Evolutionary conservation across 768 basidiomycete genomes (phyloP), one percentile per base, ranked within the genome.

Genomic region (Mycena rebaudengoi): DNA sequence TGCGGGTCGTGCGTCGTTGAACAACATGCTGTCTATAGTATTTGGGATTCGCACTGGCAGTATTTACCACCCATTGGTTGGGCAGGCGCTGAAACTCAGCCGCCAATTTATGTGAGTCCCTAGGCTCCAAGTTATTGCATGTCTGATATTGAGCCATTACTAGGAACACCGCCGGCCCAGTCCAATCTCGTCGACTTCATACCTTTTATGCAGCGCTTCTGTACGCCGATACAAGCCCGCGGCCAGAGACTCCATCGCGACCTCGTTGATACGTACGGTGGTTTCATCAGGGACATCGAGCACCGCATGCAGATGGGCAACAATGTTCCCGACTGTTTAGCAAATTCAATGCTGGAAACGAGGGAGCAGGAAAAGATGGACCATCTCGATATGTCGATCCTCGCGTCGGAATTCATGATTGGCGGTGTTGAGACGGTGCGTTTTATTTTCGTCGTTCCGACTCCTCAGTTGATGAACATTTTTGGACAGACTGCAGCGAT

Each of bases 351-450:
- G 29, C 60, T 78, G 10, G 64, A 72, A 21, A 66, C 65, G 5
- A 69, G 65, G 35, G 70, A 73, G 21, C 50, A 72, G 43, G 77
- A 77, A 46, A 69, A 73, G 49, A 60, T 77, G 16, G 73, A 73
- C 46, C 70, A 69, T 65, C 67, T 70, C 46, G 77, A 77, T 58
- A 58, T 76, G 52, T 74, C 72, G 37, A 74, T 78, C 65, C 66
- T 77, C 7, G 67, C 73, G 6, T 62, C 70, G 4, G 77, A 67
- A 1, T 77, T 78, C 52, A 72, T 69, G 5, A 62, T 76, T 25
- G 76, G 76, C 1, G 76, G 76, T 21, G 73, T 77, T 11, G 69
- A 76, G 29, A 71, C 76, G 54, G 75, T 76, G 33, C 14, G 74
- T 51, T 12, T 48, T 20, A 20, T 8, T 35, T 41, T 43, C 41